Conservation (phyloP, 2,329 filamentous ascomycete species). For the Alternaria sp. region DNA sequence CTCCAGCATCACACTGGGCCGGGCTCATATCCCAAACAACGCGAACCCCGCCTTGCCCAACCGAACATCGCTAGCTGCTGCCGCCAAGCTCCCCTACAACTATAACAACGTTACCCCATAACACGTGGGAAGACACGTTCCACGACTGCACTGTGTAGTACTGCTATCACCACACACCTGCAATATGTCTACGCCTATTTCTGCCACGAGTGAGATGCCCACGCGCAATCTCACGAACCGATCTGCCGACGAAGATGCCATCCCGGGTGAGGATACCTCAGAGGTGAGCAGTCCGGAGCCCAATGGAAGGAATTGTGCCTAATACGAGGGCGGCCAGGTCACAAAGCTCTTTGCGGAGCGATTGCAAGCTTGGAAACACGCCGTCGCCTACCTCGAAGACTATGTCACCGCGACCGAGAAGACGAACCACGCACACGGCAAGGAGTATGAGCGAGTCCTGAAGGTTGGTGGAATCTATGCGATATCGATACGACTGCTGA, state of each 20-base stretch:
- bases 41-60: constrained; percentile 13
- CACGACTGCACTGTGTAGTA: background rate
- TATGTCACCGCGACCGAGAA: constrained; percentile 88
- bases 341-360: constrained; percentile 79
- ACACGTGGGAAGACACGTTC: constrained; percentile 5
- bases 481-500: constrained; percentile 17
- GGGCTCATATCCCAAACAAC: constrained; percentile 12
- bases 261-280: constrained; percentile 60
- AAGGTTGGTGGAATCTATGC: constrained; percentile 65
- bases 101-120: constrained; percentile 1
- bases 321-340: constrained; percentile 23
- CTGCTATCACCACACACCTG: background rate
- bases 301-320: background rate
- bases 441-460: constrained; percentile 93
- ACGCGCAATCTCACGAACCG: constrained; percentile 45
- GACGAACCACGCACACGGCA: constrained; percentile 81
- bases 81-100: constrained; percentile 8
- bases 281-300: constrained; percentile 38
- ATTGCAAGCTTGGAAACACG: constrained; percentile 94
- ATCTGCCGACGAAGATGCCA: constrained; percentile 55
- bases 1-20: background rate
- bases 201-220: constrained; percentile 42
- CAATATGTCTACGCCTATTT: constrained; percentile 46
- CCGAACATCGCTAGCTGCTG: constrained; percentile 13
- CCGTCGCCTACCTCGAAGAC: constrained; percentile 87